Base-by-base conservation (phyloP, 2,329 filamentous ascomycete genomes). In the Parastagonospora avenae region DNA sequence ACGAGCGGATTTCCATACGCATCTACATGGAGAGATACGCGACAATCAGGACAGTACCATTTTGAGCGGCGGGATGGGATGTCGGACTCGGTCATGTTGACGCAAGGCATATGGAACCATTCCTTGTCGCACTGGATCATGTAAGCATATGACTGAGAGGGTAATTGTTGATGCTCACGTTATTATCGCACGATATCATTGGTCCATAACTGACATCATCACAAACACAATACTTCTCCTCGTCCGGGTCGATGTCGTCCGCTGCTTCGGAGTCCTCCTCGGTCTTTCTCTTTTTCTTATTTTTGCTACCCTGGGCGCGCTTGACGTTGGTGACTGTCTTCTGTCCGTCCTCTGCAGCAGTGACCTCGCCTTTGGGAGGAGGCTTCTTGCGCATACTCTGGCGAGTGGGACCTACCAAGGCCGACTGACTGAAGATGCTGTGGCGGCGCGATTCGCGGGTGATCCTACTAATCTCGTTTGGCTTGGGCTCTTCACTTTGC, bases 101-200 rank as follows among this genome's bases (percentile, higher is more conserved):
- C 88, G 65, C 90, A 94, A 57, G 86, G 85, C 35, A 94, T 80
- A 68, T 94, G 90, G 71, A 93, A 94, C 90, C 90, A 94, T 72
- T 93, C 89, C 56, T 85, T 85, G 62, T 90, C 86, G 75, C 90
- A 94, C 74, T 89, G 77, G 12, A 24, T 4, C n/a, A 15, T 11
- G 42, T 69, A 49, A 67, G 59, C 33, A 67, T 32, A 6, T 38
- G 4, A 46, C n/a, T 4, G 12, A 27, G 12, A 14, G 10, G 30
- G 19, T 1, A 33, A 15, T 15, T 4, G 9, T 9, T 2, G 7
- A 15, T 10, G 53, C 67, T 62, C 74, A 90, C 87, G 38, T 84
- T 79, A 64, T 91, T 91, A 66, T 93, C 90, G 73, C 90, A 94
- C 54, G 85, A 84, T 68, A 94, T 90, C 90, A 94, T 94, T 15